Evolutionary conservation across 2,329 filamentous ascomycete species (phyloP).

Genomic region (Cercospora nicotianae): DNA sequence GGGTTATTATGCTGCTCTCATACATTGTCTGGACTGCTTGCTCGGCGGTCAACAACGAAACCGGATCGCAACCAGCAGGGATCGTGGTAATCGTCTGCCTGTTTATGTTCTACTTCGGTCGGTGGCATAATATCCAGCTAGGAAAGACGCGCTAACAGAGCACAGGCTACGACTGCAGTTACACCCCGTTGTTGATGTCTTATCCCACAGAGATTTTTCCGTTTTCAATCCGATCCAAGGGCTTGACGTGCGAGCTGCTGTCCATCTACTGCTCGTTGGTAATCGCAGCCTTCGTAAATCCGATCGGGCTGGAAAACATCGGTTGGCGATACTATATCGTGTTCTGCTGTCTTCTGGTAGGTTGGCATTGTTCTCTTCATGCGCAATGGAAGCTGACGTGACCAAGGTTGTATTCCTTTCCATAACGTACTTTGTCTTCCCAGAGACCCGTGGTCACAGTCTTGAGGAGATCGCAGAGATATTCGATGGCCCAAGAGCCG

Average conservation of each 20-base stretch:
- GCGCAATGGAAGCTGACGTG: background rate
- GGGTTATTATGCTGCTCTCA: slow-evolving; percentile 22
- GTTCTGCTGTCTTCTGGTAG: slow-evolving; percentile 42
- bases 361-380: background rate
- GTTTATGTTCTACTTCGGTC: slow-evolving; percentile 26
- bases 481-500: slow-evolving; percentile 40
- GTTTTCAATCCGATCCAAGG: slow-evolving; percentile 30
- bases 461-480: slow-evolving; percentile 49
- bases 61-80: slow-evolving; percentile 25
- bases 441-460: slow-evolving; percentile 33
- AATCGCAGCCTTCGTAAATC: slow-evolving; percentile 41
- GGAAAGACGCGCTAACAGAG: background rate
- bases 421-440: slow-evolving; percentile 36
- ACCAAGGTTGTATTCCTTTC: slow-evolving; percentile 26
- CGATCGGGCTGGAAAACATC: slow-evolving; percentile 37
- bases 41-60: slow-evolving; percentile 24
- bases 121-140: background rate
- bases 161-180: slow-evolving; percentile 25
- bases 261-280: slow-evolving; percentile 33
- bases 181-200: slow-evolving; percentile 28
- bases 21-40: slow-evolving; percentile 26
- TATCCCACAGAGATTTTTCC: slow-evolving; percentile 32
- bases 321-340: slow-evolving; percentile 38
- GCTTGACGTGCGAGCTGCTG: slow-evolving; percentile 30
- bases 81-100: slow-evolving; percentile 30